A percentile compares a stretch with the other conserved stretches of the same genome.
Evolutionary conservation across 306 rosid genomes (phyloP).

Genomic region (Lagenaria siceraria): DNA sequence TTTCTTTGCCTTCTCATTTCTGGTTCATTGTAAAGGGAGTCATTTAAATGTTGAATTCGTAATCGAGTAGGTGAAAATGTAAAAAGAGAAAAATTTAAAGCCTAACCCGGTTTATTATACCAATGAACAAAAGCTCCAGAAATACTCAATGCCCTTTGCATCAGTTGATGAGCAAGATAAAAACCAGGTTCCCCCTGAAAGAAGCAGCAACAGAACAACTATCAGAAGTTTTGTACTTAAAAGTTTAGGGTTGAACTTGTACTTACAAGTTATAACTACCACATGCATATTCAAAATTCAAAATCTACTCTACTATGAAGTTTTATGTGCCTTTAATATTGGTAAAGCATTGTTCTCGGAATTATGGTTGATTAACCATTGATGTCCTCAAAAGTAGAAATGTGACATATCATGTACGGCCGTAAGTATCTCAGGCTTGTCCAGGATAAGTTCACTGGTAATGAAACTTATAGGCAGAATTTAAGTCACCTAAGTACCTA

Average conservation of each 20-base stretch:
- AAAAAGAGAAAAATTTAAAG: constrained; percentile 2
- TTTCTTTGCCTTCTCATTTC: constrained; percentile 87
- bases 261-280: background rate
- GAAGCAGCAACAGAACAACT: background rate
- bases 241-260: no score
- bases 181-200: constrained; percentile 71
- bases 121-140: constrained; percentile 82
- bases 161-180: constrained; percentile 54
- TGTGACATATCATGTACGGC: background rate
- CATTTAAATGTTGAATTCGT: constrained; percentile 6
- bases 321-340: background rate
- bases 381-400: background rate
- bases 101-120: constrained; percentile 86
- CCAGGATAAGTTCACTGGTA: no score
- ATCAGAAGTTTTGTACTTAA: background rate
- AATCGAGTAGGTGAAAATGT: background rate
- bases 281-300: background rate
- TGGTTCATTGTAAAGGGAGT: constrained; percentile 17
- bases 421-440: background rate
- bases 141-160: constrained; percentile 43
- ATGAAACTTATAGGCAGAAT: no score
- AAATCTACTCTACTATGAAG: background rate
- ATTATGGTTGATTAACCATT: background rate
- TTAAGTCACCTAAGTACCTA: no score
- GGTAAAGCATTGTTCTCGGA: background rate